phyloP scores from a whole-genome alignment of 805 yeast species.

The Myxozyma mucilagina region DNA sequence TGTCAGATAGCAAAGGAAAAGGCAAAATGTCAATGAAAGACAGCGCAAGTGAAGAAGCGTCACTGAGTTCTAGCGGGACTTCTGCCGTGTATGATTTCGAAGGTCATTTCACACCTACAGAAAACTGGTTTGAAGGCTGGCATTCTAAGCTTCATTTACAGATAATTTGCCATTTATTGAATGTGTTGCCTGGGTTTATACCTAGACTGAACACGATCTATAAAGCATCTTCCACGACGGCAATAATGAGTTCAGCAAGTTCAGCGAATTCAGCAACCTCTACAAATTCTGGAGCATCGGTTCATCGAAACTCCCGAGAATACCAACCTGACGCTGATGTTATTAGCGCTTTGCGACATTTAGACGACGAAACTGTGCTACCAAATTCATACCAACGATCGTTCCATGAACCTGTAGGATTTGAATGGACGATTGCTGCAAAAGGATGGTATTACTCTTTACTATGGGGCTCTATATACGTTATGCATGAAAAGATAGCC shows the following conservation, averaged over 20 bases:
- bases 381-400: conserved; percentile 17
- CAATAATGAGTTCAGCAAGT: neutral
- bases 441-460: conserved; percentile 76
- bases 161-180: conserved; percentile 10
- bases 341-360: conserved; percentile 22
- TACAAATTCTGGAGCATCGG: conserved; percentile 6
- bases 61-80: neutral
- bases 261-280: neutral
- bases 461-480: conserved; percentile 60
- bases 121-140: conserved; percentile 46
- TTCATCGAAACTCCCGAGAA: neutral
- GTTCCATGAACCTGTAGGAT: conserved; percentile 44
- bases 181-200: conserved; percentile 17
- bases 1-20: conserved; percentile 16
- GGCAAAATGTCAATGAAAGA: conserved; percentile 17
- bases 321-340: conserved; percentile 13
- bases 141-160: conserved; percentile 13
- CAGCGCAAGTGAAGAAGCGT: neutral
- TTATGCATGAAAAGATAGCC: conserved; percentile 25
- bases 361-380: conserved; percentile 25
- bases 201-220: conserved; percentile 12
- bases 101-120: conserved; percentile 47
- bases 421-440: conserved; percentile 63
- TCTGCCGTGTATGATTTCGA: neutral
- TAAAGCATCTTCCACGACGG: neutral